Base-by-base conservation (phyloP, 257 asterid species). In the Paraleonurus japonicus region DNA sequence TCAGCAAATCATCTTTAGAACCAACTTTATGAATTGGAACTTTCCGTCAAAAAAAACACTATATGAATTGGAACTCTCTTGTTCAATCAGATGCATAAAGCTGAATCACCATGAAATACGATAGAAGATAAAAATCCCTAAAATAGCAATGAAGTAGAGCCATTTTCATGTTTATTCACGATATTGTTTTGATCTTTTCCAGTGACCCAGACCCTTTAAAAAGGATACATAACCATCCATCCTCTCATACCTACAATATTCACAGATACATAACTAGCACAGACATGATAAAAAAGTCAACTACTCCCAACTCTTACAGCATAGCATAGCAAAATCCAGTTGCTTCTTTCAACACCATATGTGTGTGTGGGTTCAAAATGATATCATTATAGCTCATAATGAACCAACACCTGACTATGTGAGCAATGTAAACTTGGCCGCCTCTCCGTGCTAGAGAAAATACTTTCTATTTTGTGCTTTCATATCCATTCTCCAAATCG, bases 211-310 rank as follows among this genome's bases (percentile, higher is more conserved):
- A 74, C 59, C 65, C 79, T 50, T 74, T 43, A 35, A 79, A 65
- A 71, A n/a, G 22, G 54, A 47, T 5, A 72, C 60, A 66, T 50
- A 45, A 62, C 66, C 85, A 67, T 69, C 62, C 67, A 39, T 80
- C 54, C 70, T 57, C 61, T 73, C 61, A 66, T 54, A 37, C 70
- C 81, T 75, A 78, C 55, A 74, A 80, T 82, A 85, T 85, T 75
- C 80, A 85, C 89, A 78, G 75, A 81, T 17, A 55, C 43, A 35
- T 28, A 67, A 61, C 79, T 70, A 79, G 24, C 50, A 65, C 10
- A 79, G 37, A 78, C 69, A 64, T 32, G 61, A 54, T 54, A 22
- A 3, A 69, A 53, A 58, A 70, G 67, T 39, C 75, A 50, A 66
- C 66, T 54, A 75, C 59, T 65, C 26, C 10, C 20, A 22, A 61